Base-by-base conservation (phyloP, 176 grass and related monocot species). In the Oryza punctata region DNA sequence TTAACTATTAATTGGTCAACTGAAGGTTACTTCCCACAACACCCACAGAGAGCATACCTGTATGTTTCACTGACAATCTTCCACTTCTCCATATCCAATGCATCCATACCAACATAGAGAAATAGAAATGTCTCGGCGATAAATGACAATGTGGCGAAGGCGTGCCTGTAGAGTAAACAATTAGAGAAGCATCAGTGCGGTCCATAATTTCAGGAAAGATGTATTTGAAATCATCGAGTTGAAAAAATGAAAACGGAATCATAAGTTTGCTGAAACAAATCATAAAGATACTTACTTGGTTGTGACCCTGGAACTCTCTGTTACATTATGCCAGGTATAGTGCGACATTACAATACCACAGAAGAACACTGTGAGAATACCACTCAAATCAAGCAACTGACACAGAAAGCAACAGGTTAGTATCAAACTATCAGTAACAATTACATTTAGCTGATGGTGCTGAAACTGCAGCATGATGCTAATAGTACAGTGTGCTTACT, bases 291-390 rank as follows among this genome's bases (percentile, higher is more conserved):
- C 81, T 81, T 94, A 94, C 94, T 94, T 97, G 67, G 95, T 97
- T 49, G 95, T 97, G 68, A 97, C 71, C 73, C 95, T 97, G 19
- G 95, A 97, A 71, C 95, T 97, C 88, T 97, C 95, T 67, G 95
- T 97, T 73, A 97, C 90, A 72, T 97, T 97, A 81, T 97, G 95
- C 95, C 95, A 97, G 78, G 95, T 97, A 81, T 97, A 97, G 81
- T 97, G 95, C 8, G 92, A 94, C 95, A 97, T 97, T 66, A 94
- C 84, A 5, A 97, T 97, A 52, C 95, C 95, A 49, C 92, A 94
- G 78, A 97, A 97, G 79, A 97, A 97, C 63, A 97, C 94, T 6
- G 94, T 94, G 61, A 97, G 90, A 83, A 97, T 97, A 78, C 94
- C 94, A 72, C 94, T 97, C 81, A 94, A 89, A 85, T 94, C 86